These are phyloP conservation scores for Linderina pennispora DNA, from an alignment of 192 early-diverging fungal species.

Conservation along the genomic window DNA sequence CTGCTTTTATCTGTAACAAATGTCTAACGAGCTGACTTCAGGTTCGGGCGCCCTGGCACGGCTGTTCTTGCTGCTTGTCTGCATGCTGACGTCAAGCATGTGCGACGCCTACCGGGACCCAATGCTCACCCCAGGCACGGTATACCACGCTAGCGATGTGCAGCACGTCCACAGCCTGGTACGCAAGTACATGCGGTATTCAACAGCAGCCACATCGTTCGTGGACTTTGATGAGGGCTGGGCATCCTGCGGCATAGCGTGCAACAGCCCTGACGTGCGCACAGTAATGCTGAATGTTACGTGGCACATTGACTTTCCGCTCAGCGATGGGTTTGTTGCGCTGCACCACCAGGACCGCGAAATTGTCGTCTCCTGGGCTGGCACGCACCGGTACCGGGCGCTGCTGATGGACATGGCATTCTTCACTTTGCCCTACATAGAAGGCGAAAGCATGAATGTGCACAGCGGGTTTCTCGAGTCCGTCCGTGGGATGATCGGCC, in stretches of 20 bases:
- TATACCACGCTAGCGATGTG: conserved; percentile 22
- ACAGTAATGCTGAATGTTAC: conserved; percentile 34
- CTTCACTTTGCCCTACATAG: conserved; percentile 21
- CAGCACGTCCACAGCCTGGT: conserved; percentile 16
- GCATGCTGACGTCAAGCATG: too few species aligned
- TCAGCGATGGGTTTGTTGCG: conserved; percentile 34
- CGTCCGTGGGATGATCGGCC: conserved; percentile 7
- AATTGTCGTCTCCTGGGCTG: conserved; percentile 38
- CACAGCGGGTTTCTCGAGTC: conserved; percentile 33
- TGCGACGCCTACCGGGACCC: conserved; percentile 20
- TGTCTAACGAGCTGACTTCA: too few species aligned
- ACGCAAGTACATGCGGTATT: conserved; percentile 43
- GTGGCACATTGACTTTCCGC: conserved; percentile 29
- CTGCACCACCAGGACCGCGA: conserved; percentile 21
- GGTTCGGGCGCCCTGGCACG: too few species aligned
- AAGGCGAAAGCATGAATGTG: conserved; percentile 16
- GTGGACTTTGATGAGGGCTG: conserved; percentile 30
- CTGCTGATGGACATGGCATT: conserved; percentile 33
- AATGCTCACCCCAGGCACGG: conserved; percentile 15
- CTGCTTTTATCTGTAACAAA: too few species aligned
- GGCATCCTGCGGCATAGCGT: conserved; percentile 33
- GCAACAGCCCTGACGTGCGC: conserved; percentile 31
- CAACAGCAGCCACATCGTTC: conserved; percentile 39
- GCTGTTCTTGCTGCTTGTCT: too few species aligned
- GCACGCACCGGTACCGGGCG: conserved; percentile 39